Evolutionary conservation across 352 stramenopile genomes (phyloP), one percentile per base, ranked within the genome.

Genomic region (Globisporangium irregulare): DNA sequence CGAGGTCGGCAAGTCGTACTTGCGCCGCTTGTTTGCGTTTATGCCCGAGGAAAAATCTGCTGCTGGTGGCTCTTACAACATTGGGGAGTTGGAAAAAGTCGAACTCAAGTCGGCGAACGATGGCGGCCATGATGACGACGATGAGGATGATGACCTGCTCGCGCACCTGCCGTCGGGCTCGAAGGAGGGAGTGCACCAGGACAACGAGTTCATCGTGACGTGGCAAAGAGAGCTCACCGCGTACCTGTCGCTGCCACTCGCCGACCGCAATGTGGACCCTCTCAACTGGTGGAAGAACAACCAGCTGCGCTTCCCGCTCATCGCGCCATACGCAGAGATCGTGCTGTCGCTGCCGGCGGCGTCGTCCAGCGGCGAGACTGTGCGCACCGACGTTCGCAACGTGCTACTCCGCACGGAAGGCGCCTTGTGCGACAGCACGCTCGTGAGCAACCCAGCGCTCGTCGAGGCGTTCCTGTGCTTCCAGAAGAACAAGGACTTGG

Each of bases 381-480:
- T 88, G 22, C 68, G 77, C 48, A 71, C 67, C n/a, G 75, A 86
- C 24, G 62, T 91, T 15, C 72, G 78, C 50, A 75, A 75, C 51
- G 86, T 91, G 41, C 73, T 93, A 62, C 67, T 86, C 27, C 83
- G 85, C 32, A 86, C 81, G 22, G 82, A 86, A 63, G 81, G 81
- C 2, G 69, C 69, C 38, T 64, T 66, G 3, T 75, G 75, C 3
- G 80, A 90, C 46, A 69, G 67, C 10, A 64, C 67, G n/a, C 73
- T 92, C 54, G 74, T 78, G 15, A 78, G 72, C 24, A 88, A 76
- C 59, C 77, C 79, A 29, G 75, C 74, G 7, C 74, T 94, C 43
- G 63, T 90, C n/a, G 83, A 93, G 60, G 81, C 83, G 58, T 91
- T 89, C 62, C 43, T 94, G 51, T 89, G 80, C 72, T 94, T 94